Conservation (phyloP, 2,329 filamentous ascomycete species). For the Aciculosporium take region DNA sequence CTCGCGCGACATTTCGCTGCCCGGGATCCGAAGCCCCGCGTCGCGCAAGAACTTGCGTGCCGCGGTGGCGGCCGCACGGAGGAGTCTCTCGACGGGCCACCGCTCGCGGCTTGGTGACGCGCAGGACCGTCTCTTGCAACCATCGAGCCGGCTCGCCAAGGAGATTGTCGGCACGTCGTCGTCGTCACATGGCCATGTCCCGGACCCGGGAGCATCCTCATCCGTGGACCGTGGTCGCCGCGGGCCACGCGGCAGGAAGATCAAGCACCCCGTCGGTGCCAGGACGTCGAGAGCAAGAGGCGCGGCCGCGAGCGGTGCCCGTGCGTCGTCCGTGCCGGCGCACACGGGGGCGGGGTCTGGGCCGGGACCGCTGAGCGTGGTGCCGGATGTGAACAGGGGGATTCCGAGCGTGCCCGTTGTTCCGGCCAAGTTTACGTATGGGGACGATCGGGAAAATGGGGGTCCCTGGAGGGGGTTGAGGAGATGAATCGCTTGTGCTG, state of each 20-base stretch:
- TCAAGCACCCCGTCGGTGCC: constrained; percentile 4
- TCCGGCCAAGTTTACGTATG: constrained; percentile 26
- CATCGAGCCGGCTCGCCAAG: constrained; percentile 10
- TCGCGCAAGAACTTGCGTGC: constrained; percentile 9
- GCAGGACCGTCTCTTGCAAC: not conserved
- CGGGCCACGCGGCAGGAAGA: too few relatives aligned
- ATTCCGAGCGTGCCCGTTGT: constrained; percentile 31
- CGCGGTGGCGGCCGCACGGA: constrained; percentile 1
- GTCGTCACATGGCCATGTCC: not conserved
- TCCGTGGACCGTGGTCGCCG: too few relatives aligned
- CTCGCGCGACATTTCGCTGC: constrained; percentile 26
- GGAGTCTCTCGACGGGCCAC: not conserved
- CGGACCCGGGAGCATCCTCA: too few relatives aligned
- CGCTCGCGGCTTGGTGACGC: not conserved
- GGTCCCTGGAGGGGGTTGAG: constrained; percentile 18
- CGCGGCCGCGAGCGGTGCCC: not conserved
- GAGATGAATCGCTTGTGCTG: too few relatives aligned
- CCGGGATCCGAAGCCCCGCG: constrained; percentile 18
- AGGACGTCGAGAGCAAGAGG: not conserved
- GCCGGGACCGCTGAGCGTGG: constrained; percentile 22
- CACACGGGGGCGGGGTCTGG: not conserved
- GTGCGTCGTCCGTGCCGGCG: not conserved
- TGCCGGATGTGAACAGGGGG: constrained; percentile 32
- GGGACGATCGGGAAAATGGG: constrained; percentile 21
- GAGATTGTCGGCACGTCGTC: constrained; percentile 7